Percentiles rank a stretch among this genome's conserved stretches.
These are phyloP conservation scores for Aspergillus phoenicis DNA, from an alignment of 2,329 filamentous ascomycete genomes.

Conservation along the genomic window DNA sequence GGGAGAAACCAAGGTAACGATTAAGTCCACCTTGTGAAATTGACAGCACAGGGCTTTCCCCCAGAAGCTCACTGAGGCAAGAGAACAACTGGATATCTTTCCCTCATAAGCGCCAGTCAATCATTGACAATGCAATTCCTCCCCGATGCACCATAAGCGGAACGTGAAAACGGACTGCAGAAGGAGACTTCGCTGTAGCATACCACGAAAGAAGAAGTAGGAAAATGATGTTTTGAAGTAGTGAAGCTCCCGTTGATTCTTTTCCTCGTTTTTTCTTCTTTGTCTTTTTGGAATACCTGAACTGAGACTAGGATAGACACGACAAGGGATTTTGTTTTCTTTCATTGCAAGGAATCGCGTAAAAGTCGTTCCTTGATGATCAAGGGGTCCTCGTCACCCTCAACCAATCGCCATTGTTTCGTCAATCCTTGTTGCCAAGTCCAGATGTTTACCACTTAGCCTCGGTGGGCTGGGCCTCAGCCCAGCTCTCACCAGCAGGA, in stretches of 20 bases:
- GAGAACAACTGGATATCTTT: conserved; percentile 81
- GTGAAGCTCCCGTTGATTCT: conserved; percentile 31
- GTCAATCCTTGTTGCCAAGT: conserved; percentile 30
- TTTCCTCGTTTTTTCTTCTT: conserved; percentile 38
- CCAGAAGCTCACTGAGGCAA: conserved; percentile 53
- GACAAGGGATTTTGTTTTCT: conserved; percentile 33
- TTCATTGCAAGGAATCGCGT: conserved; percentile 18
- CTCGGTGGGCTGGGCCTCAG: conserved; percentile 41
- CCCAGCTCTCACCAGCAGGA: conserved; percentile 44
- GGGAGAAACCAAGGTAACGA: conserved; percentile 68
- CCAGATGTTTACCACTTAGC: conserved; percentile 44
- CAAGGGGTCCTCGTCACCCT: conserved; percentile 17
- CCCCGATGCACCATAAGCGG: conserved; percentile 35
- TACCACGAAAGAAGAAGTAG: conserved; percentile 33
- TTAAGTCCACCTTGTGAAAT: conserved; percentile 80
- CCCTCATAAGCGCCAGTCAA: conserved; percentile 92
- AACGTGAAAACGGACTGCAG: conserved; percentile 30
- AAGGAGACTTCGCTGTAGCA: conserved; percentile 24
- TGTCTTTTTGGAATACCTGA: conserved; percentile 33
- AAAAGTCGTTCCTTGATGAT: not conserved
- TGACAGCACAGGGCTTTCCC: conserved; percentile 98
- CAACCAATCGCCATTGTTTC: conserved; percentile 23
- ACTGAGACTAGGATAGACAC: conserved; percentile 45
- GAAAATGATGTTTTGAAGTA: conserved; percentile 30
- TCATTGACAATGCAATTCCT: conserved; percentile 50